phyloP scores from a whole-genome alignment of 2,329 filamentous ascomycete genomes.

The Xylaria arbuscula region DNA sequence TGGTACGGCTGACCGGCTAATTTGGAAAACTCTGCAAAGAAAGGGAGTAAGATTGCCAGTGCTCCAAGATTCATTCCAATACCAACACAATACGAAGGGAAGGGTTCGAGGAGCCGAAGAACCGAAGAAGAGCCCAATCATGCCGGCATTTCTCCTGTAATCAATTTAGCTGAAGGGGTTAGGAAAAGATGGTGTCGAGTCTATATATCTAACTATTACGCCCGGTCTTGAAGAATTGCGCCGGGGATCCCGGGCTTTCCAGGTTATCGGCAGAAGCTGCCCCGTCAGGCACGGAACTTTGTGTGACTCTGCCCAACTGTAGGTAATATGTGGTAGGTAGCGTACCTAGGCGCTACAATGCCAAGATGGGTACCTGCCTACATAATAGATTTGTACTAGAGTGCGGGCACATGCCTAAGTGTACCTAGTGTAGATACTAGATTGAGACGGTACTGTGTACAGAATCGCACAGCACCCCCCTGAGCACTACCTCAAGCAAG shows the following conservation, averaged over 20 bases:
- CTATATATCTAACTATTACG: slow-evolving; percentile 10
- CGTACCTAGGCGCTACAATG: background rate
- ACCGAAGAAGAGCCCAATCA: background rate
- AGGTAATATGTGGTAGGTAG: slow-evolving; percentile 1
- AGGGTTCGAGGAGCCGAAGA: background rate
- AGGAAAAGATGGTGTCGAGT: slow-evolving; percentile 8
- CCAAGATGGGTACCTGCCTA: background rate
- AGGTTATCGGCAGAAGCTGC: slow-evolving; percentile 30
- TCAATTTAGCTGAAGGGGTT: background rate
- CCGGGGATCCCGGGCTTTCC: slow-evolving; percentile 20
- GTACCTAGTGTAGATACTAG: background rate
- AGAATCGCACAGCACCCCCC: background rate
- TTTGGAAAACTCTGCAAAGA: slow-evolving; percentile 3
- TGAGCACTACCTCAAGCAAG: slow-evolving; percentile 11
- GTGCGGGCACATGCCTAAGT: background rate
- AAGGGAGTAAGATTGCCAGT: background rate
- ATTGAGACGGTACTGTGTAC: background rate
- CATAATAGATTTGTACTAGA: slow-evolving; percentile 6
- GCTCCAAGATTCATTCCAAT: background rate
- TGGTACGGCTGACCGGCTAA: slow-evolving; percentile 3
- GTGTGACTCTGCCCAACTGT: slow-evolving; percentile 7
- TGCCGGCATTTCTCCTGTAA: background rate
- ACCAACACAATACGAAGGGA: background rate
- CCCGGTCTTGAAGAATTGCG: background rate
- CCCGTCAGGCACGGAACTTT: slow-evolving; percentile 29